Conservation (phyloP, 495 filamentous ascomycete genomes). For the Aspergillus nanangensis region DNA sequence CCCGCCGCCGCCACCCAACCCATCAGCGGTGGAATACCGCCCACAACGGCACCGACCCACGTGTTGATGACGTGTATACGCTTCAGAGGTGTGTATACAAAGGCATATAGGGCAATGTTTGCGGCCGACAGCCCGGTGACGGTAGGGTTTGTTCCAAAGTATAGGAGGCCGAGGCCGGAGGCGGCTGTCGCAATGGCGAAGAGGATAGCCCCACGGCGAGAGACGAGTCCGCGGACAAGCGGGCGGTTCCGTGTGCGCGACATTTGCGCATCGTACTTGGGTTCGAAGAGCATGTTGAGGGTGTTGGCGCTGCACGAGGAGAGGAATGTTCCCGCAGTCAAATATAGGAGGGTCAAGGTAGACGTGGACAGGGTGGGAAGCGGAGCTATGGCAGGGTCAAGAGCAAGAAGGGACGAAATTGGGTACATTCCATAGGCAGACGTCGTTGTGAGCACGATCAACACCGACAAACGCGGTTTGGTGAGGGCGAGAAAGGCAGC, state of each 20-base stretch:
- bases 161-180: constrained; percentile 64
- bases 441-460: constrained; percentile 88
- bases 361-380: constrained; percentile 84
- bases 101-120: constrained; percentile 88
- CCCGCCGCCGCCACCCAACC: constrained; percentile 94
- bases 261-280: constrained; percentile 87
- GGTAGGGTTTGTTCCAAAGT: constrained; percentile 90
- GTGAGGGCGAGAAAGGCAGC: constrained; percentile 88
- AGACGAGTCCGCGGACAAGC: constrained; percentile 77
- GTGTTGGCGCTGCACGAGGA: constrained; percentile 85
- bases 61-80: constrained; percentile 84
- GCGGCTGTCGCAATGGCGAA: constrained; percentile 72
- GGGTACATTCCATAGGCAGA: constrained; percentile 92
- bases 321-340: constrained; percentile 84
- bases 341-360: constrained; percentile 84
- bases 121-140: constrained; percentile 76
- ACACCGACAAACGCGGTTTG: constrained; percentile 88
- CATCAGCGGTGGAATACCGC: constrained; percentile 94
- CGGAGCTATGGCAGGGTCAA: constrained; percentile 59
- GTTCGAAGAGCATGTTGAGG: constrained; percentile 96
- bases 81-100: constrained; percentile 89
- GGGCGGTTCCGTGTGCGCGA: constrained; percentile 84
- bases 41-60: constrained; percentile 90
- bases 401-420: constrained; percentile 51
- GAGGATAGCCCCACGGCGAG: constrained; percentile 64